Evolutionary conservation across 768 basidiomycete species (phyloP).

Genomic region (Austroboletus eburneus): DNA sequence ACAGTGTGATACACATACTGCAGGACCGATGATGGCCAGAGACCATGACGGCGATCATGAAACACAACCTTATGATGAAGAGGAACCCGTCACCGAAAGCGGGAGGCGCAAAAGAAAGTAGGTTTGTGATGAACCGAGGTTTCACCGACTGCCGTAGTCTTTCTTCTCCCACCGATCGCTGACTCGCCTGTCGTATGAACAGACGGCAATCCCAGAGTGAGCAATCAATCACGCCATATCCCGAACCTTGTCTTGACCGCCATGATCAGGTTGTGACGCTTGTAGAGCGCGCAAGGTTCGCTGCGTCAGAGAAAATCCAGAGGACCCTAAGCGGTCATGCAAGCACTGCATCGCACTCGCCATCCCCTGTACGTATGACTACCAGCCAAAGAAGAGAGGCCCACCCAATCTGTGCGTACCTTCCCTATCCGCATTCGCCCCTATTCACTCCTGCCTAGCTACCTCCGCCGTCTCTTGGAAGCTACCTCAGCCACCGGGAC

Average conservation of each 20-base stretch:
- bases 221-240: constrained; percentile 31
- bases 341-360: constrained; percentile 82
- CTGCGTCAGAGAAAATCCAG: constrained; percentile 75
- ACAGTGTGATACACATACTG: neutral
- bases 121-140: constrained; percentile 48
- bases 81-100: constrained; percentile 57
- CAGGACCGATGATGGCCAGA: too few species aligned
- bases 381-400: constrained; percentile 90
- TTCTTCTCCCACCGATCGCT: constrained; percentile 23
- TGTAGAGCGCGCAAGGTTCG: constrained; percentile 85
- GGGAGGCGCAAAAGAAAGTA: constrained; percentile 79
- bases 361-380: constrained; percentile 86
- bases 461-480: constrained; percentile 77
- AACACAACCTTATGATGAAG: constrained; percentile 48
- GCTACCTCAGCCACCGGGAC: constrained; percentile 54
- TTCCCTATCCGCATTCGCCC: neutral
- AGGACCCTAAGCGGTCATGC: constrained; percentile 75
- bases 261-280: constrained; percentile 70
- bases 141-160: constrained; percentile 44
- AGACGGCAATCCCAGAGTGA: constrained; percentile 85
- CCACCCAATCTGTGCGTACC: constrained; percentile 80
- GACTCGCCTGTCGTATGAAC: constrained; percentile 29
- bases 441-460: constrained; percentile 38
- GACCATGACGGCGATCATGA: too few species aligned
- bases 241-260: too few species aligned